phyloP scores from a whole-genome alignment of 768 basidiomycete genomes.

The Wakefieldia striispora region DNA sequence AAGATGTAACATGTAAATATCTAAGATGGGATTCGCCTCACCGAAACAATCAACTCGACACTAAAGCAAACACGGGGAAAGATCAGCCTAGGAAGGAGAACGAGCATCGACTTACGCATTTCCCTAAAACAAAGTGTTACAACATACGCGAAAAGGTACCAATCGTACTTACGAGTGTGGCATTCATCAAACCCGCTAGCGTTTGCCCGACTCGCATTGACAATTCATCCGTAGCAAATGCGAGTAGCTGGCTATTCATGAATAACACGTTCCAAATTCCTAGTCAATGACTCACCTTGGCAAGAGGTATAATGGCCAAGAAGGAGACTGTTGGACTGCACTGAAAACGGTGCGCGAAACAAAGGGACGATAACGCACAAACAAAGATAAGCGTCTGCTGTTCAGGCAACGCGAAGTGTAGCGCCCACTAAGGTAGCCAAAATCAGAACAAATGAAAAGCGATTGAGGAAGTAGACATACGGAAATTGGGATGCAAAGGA shows the following conservation, averaged over 20 bases:
- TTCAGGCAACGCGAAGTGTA: conserved; percentile 55
- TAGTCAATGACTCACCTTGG: conserved; percentile 48
- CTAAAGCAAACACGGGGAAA: conserved; percentile 20
- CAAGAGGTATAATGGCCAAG: conserved; percentile 80
- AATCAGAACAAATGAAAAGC: neutral
- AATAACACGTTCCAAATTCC: neutral
- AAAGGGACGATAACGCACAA: conserved; percentile 38
- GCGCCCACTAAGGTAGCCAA: conserved; percentile 58
- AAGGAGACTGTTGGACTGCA: conserved; percentile 58
- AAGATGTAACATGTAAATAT: neutral
- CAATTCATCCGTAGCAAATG: conserved; percentile 84
- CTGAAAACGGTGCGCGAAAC: neutral
- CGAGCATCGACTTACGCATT: conserved; percentile 25
- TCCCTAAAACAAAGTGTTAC: conserved; percentile 16
- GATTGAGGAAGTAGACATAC: conserved; percentile 33
- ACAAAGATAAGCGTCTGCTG: conserved; percentile 67
- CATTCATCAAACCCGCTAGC: conserved; percentile 80
- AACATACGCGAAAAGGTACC: neutral
- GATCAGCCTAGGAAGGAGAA: neutral
- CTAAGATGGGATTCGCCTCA: conserved; percentile 22
- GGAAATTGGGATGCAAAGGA: conserved; percentile 70
- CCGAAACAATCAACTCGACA: conserved; percentile 68
- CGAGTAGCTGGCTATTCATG: conserved; percentile 52
- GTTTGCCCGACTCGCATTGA: conserved; percentile 82
- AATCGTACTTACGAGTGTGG: conserved; percentile 59